Base-by-base conservation (phyloP, 192 early-diverging fungal species). In the Backusella tarrabulga region DNA sequence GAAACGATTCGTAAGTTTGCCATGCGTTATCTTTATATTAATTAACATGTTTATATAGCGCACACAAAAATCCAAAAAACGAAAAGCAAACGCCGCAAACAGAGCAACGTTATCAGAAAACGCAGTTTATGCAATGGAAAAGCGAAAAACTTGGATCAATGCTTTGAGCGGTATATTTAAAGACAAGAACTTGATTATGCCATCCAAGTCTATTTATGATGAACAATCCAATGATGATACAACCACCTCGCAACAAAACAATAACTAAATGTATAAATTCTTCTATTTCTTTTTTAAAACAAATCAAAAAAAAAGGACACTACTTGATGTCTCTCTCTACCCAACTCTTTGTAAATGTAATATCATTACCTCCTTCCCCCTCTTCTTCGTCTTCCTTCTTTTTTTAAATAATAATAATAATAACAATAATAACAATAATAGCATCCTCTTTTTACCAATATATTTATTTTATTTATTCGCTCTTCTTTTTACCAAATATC, bases 1-100 rank as follows among this genome's bases (percentile, higher is more conserved):
- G 29, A 95, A 95, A 80, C 88, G 97, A 70, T 95, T 95, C 83
- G 93, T 96, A 86, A 81, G 89, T 88, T 14, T 41, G 34, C 21
- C 32, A 52, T 60, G 76, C 32, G 32, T 3, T 32, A 32, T 32
- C 32, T 32, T 32, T 32, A 32, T 32, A 32, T 32, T 32, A 32
- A 32, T 2, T 32, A 32, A 32, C 32, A 32, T 32, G 32, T 32
- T 32, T 3, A 32, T 32, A 3, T 32, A 87, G 86, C 85, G 90
- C 35, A 86, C 83, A 70, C 89, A 88, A 80, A 92, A 92, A 77
- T 90, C 91, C 38, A 90, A 91, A 83, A 93, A 93, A 82, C 89
- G 89, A 73, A 92, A 91, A 84, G 85, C 85, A 36, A 84, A 81
- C 6, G 66, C 85, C 23, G 83, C 90, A 1, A 76, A 83, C 21